These are phyloP conservation scores for Asterophora lycoperdoides DNA, from an alignment of 768 basidiomycete genomes.

Conservation along the genomic window DNA sequence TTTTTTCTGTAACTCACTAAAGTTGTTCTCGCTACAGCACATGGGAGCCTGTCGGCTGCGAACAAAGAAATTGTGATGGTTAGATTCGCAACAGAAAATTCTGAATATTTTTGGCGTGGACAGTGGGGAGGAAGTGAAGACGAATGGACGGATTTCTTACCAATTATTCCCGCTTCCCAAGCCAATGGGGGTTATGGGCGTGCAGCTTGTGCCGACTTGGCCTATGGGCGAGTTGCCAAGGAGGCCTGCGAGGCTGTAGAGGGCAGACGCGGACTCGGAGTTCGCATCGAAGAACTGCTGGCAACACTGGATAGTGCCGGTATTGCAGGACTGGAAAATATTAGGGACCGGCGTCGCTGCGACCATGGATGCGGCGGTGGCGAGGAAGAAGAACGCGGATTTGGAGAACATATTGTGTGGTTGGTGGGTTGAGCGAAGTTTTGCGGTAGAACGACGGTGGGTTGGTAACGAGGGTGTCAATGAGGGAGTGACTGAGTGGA, in stretches of 20 bases:
- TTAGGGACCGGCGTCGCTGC: slow-evolving; percentile 17
- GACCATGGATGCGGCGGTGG: slow-evolving; percentile 3
- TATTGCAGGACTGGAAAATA: slow-evolving; percentile 23
- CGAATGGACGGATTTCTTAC: slow-evolving; percentile 18
- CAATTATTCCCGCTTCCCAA: slow-evolving; percentile 13
- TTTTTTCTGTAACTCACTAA: too few species aligned
- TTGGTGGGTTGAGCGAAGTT: slow-evolving; percentile 1
- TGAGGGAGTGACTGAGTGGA: too few species aligned
- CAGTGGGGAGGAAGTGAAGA: too few species aligned
- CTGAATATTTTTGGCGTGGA: too few species aligned
- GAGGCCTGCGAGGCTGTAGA: slow-evolving; percentile 10
- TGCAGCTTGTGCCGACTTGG: slow-evolving; percentile 20
- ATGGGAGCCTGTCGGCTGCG: slow-evolving; percentile 5
- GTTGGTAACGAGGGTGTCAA: background rate
- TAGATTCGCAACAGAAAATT: too few species aligned
- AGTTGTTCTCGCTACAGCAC: slow-evolving; percentile 12
- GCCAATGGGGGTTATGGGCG: slow-evolving; percentile 20
- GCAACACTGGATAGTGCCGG: slow-evolving; percentile 27
- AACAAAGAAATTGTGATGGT: too few species aligned
- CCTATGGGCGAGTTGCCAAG: background rate
- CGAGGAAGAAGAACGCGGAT: slow-evolving; percentile 20
- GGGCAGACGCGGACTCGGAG: slow-evolving; percentile 9
- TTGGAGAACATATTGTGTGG: slow-evolving; percentile 27
- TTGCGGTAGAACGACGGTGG: background rate
- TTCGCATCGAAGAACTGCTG: slow-evolving; percentile 12